These are phyloP conservation scores for Lasiodiplodia sp. DNA, from an alignment of 2,329 filamentous ascomycete genomes.

Conservation along the genomic window DNA sequence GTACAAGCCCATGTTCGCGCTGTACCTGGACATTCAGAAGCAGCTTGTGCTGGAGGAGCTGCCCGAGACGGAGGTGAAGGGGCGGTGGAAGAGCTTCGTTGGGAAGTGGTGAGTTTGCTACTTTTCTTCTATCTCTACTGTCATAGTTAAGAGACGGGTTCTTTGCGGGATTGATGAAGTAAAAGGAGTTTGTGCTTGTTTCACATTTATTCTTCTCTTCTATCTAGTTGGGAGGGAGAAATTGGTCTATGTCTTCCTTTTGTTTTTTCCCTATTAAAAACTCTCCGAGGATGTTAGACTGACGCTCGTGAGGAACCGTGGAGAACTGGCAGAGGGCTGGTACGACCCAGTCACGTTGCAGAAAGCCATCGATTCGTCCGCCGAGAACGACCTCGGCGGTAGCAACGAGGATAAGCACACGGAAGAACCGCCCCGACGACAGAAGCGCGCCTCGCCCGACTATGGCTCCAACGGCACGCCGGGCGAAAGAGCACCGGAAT, in stretches of 20 bases:
- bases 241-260: not conserved
- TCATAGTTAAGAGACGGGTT: too few species aligned
- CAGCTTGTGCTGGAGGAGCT: conserved; percentile 72
- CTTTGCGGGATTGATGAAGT: too few species aligned
- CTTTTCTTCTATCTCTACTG: not conserved
- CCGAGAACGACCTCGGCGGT: conserved; percentile 27
- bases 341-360: conserved; percentile 81
- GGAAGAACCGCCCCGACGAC: not conserved
- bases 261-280: not conserved
- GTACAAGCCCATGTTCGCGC: conserved; percentile 77
- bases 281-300: conserved; percentile 42
- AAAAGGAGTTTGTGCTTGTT: too few species aligned
- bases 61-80: conserved; percentile 76
- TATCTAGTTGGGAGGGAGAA: conserved; percentile 18
- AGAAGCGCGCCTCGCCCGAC: conserved; percentile 8
- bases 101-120: conserved; percentile 73
- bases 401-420: conserved; percentile 42
- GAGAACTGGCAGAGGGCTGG: conserved; percentile 88
- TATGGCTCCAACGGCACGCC: not conserved
- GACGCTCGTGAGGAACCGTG: conserved; percentile 73
- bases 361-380: conserved; percentile 52
- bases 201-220: not conserved
- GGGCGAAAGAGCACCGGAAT: not conserved
- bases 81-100: conserved; percentile 93
- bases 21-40: conserved; percentile 91